A percentile compares a stretch with the other conserved stretches of the same genome.
phyloP scores from a whole-genome alignment of 305 asterid species.

The Coffea humblotiana region DNA sequence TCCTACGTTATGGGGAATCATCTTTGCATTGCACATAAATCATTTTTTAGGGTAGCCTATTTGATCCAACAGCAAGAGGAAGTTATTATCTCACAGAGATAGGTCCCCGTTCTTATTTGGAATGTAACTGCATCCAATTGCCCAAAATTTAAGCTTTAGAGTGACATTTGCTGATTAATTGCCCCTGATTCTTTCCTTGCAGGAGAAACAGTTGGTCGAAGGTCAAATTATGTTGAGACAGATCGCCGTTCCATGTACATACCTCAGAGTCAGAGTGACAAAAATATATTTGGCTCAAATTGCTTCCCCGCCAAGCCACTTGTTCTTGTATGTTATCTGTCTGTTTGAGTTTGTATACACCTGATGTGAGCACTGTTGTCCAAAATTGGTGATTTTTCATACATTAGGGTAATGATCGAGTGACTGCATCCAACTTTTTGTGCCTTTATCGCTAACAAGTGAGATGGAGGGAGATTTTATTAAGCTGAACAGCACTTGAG shows the following conservation, averaged over 20 bases:
- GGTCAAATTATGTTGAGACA: conserved; percentile 15
- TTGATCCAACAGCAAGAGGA: neutral
- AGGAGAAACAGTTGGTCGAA: conserved; percentile 11
- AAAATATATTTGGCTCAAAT: conserved; percentile 12
- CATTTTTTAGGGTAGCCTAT: too few species aligned
- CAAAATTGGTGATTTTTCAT: neutral
- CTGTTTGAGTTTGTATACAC: neutral
- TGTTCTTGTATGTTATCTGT: conserved; percentile 38
- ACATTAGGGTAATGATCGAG: neutral
- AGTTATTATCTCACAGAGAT: too few species aligned
- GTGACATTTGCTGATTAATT: neutral
- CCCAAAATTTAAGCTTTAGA: neutral
- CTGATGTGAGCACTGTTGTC: neutral
- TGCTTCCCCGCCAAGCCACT: conserved; percentile 25
- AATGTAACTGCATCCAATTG: too few species aligned
- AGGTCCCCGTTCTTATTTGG: neutral
- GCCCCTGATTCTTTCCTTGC: neutral
- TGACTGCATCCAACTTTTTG: too few species aligned
- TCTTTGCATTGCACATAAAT: neutral
- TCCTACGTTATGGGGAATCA: neutral
- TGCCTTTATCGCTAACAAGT: neutral
- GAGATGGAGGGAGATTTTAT: neutral
- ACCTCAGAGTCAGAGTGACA: conserved; percentile 17
- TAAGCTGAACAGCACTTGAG: neutral
- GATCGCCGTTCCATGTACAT: conserved; percentile 51